Conservation (phyloP, 768 basidiomycete species). For the Auriscalpium microsporum region DNA sequence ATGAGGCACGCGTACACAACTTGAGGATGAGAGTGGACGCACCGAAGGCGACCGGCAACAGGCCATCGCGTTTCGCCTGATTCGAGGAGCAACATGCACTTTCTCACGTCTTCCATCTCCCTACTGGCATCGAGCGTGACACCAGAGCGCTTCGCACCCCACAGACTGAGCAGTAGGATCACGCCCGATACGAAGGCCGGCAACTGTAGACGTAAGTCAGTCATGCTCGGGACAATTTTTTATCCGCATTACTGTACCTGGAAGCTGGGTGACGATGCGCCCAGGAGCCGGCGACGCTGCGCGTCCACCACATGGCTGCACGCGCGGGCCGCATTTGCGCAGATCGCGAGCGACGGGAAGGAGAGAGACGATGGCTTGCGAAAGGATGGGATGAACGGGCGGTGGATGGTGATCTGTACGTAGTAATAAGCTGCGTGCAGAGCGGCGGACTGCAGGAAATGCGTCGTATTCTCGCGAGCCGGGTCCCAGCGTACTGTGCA, state of each 20-base stretch:
- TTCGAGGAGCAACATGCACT: slow-evolving; percentile 31
- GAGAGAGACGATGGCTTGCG: slow-evolving; percentile 22
- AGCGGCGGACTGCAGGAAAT: slow-evolving; percentile 32
- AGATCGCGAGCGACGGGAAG: slow-evolving; percentile 44
- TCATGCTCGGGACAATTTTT: not conserved
- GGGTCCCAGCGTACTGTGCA: slow-evolving; percentile 35
- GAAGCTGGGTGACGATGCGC: slow-evolving; percentile 10
- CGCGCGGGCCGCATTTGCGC: slow-evolving; percentile 43
- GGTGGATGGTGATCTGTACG: slow-evolving; percentile 39
- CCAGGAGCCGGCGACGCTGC: slow-evolving; percentile 16
- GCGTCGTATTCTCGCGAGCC: slow-evolving; percentile 23
- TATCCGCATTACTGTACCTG: not conserved
- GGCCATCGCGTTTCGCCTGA: slow-evolving; percentile 9
- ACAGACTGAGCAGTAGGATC: slow-evolving; percentile 47
- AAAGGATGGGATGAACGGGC: slow-evolving; percentile 38
- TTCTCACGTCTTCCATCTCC: slow-evolving; percentile 44
- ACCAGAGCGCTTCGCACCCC: slow-evolving; percentile 41
- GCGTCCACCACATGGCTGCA: slow-evolving; percentile 35
- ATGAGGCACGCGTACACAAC: no score
- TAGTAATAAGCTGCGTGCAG: slow-evolving; percentile 35
- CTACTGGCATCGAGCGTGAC: slow-evolving; percentile 30
- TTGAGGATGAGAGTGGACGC: not conserved
- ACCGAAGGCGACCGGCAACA: slow-evolving; percentile 12
- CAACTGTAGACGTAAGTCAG: slow-evolving; percentile 14
- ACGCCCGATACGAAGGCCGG: slow-evolving; percentile 40